Evolutionary conservation across 73 alveolate species (phyloP).

Genomic region (Tetrahymena malaccensis): DNA sequence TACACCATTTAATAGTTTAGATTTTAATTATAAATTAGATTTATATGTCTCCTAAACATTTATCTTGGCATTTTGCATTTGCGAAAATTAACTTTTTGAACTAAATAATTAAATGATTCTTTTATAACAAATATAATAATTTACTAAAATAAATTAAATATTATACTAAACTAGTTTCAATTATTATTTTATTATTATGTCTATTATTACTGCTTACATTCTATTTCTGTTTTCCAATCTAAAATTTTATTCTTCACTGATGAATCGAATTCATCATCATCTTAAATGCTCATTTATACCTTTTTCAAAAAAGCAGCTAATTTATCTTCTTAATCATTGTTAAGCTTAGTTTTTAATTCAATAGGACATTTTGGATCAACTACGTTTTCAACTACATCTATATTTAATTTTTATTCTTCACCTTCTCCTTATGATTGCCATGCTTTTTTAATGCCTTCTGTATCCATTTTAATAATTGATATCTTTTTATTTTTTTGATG

Average conservation of each 20-base stretch:
- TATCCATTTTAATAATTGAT: neutral
- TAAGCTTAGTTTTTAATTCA: neutral
- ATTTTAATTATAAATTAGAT: no score
- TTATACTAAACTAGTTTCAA: neutral
- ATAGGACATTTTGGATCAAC: neutral
- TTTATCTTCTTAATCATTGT: neutral
- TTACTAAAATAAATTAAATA: neutral
- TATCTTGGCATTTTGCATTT: no score
- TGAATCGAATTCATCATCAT: neutral
- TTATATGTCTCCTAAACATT: no score
- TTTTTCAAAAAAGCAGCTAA: neutral
- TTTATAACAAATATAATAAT: no score
- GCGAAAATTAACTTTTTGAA: neutral
- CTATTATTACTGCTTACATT: neutral
- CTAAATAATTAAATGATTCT: no score
- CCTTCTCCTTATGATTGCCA: neutral
- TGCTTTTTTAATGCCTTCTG: neutral
- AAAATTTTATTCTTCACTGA: neutral
- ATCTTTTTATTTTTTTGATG: neutral
- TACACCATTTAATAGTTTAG: no score
- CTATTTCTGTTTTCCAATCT: neutral
- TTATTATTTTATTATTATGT: neutral
- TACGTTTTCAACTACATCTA: neutral
- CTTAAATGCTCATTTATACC: neutral
- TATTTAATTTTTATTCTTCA: neutral